Base-by-base conservation (phyloP, 805 yeast genomes). In the Lipomyces starkeyi region DNA sequence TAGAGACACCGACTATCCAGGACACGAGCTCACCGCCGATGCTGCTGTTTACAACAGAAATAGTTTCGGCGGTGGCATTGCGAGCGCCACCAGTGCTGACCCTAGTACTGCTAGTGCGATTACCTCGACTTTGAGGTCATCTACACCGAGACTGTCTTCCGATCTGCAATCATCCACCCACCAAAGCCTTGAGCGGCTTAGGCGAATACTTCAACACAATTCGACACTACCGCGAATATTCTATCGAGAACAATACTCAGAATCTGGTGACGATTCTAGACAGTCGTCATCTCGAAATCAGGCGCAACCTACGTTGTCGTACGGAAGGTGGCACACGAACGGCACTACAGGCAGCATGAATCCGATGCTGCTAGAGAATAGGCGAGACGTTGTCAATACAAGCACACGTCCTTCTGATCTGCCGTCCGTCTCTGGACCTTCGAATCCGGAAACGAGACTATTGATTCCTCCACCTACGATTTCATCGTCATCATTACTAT, bases 201-300 rank as follows among this genome's bases (percentile, higher is more conserved):
- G 63, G 25, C 32, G 64, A 22, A 49, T 61, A 14, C 64, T 61
- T 17, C 64, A 35, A 14, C 64, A 56, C 49, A 61, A 61, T 53
- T 34, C 64, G 22, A n/a, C 64, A 3, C 13, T 40, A 14, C 63
- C 64, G 17, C 62, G 20, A n/a, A 35, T 59, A 43, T 59, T 59
- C 43, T 59, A 59, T 59, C 14, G 62, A 13, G 56, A 53, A 53
- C 56, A 53, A 29, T 53, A 53, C 14, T 53, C 34, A 53, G 56
- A 25, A 25, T 53, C 34, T 3, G 61, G 61, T n/a, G 40, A 53
- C 17, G 56, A 32, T 27, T 32, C 29, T 17, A 8, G 20, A 49
- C 58, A 58, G 11, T 14, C n/a, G 35, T 58, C 32, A 49, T 32
- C 47, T 53, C 29, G 14, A 52, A 58, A 25, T n/a, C 35, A 32